Evolutionary conservation across 768 basidiomycete species (phyloP).

Genomic region (Pisolithus microcarpus): DNA sequence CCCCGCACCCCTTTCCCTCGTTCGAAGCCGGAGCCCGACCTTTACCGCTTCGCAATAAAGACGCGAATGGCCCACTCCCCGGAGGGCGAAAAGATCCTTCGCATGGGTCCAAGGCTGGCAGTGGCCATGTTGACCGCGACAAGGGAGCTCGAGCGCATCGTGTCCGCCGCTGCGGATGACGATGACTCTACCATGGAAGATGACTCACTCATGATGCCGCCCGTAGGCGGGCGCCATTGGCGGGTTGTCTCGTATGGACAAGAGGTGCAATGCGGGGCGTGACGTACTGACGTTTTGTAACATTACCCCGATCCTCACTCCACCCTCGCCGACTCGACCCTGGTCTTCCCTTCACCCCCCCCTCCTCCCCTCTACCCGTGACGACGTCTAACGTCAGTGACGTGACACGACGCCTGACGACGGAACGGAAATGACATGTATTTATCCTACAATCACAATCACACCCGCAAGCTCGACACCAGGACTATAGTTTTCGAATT

Average conservation of each 20-base stretch:
- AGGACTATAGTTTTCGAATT: neutral
- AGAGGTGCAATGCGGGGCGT: slow-evolving; percentile 23
- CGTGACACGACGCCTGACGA: slow-evolving; percentile 13
- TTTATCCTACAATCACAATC: slow-evolving; percentile 18
- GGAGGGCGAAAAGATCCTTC: slow-evolving; percentile 56
- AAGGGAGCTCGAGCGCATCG: slow-evolving; percentile 52
- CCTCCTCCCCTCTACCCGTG: neutral
- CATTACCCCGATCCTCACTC: neutral
- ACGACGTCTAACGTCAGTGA: slow-evolving; percentile 1
- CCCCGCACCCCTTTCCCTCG: slow-evolving; percentile 50
- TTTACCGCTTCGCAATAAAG: slow-evolving; percentile 55
- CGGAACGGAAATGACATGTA: slow-evolving; percentile 14
- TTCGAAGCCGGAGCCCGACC: slow-evolving; percentile 51
- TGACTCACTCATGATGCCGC: slow-evolving; percentile 13
- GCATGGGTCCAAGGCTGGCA: slow-evolving; percentile 60
- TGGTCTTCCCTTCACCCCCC: neutral
- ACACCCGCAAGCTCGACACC: slow-evolving; percentile 3
- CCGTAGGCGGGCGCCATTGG: slow-evolving; percentile 10
- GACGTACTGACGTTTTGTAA: slow-evolving; percentile 5
- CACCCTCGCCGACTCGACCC: neutral
- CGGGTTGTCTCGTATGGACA: slow-evolving; percentile 12
- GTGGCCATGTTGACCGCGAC: slow-evolving; percentile 55
- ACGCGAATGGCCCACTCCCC: slow-evolving; percentile 50
- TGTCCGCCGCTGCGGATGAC: slow-evolving; percentile 30
- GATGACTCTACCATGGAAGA: slow-evolving; percentile 35